Percentiles rank a stretch among this genome's conserved stretches.
Evolutionary conservation across 345 rosid genomes (phyloP).

Genomic region (Acer yangbiense): DNA sequence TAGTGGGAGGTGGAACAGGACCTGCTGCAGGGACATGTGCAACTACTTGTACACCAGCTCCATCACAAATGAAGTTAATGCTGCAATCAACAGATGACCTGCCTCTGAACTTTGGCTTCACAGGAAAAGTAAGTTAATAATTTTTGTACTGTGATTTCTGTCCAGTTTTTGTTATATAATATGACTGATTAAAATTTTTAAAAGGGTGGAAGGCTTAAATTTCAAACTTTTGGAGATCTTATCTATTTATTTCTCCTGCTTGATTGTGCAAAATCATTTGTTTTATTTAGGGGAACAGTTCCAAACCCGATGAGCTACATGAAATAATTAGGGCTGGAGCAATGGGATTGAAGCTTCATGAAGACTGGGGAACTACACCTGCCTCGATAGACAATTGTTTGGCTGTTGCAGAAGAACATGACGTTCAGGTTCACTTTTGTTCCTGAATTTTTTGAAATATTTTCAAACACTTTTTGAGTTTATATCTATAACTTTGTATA

Average conservation of each 20-base stretch:
- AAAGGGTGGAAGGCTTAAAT: background rate
- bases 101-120: constrained; percentile 95
- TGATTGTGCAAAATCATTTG: constrained; percentile 11
- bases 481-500: background rate
- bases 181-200: background rate
- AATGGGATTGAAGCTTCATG: constrained; percentile 97
- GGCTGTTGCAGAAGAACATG: constrained; percentile 74
- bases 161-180: background rate
- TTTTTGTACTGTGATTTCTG: constrained; percentile 5
- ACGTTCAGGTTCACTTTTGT: constrained; percentile 58
- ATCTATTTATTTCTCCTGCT: background rate
- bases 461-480: background rate
- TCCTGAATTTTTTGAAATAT: background rate
- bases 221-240: constrained; percentile 18
- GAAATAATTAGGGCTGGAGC: constrained; percentile 90
- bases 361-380: constrained; percentile 98
- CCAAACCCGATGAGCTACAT: constrained; percentile 75
- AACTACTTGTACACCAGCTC: constrained; percentile 93
- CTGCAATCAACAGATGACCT: constrained; percentile 92
- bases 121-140: constrained; percentile 75
- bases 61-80: constrained; percentile 87
- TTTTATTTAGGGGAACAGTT: constrained; percentile 65
- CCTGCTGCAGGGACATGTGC: constrained; percentile 97
- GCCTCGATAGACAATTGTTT: constrained; percentile 94
- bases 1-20: constrained; percentile 98